Base-by-base conservation (phyloP, 2,329 filamentous ascomycete genomes). In the Fusarium torreyae region DNA sequence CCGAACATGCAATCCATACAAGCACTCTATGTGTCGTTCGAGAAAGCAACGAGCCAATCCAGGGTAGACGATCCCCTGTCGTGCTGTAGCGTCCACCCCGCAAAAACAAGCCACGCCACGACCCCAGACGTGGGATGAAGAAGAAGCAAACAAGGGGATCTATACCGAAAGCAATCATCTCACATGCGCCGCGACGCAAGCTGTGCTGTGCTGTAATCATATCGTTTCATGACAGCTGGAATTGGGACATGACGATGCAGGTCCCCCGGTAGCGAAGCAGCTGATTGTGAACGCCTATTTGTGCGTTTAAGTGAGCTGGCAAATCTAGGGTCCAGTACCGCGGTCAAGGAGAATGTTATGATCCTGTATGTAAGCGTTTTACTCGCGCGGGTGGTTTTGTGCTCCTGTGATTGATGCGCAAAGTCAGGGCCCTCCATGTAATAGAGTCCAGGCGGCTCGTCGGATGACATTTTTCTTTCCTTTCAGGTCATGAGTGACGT, bases 391-490 rank as follows among this genome's bases (percentile, higher is more conserved):
- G 43, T 62, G 45, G 20, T 42, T 53, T 59, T 48, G 46, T 24
- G 34, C 44, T 46, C 56, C 62, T 67, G 66, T 72, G 73, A 73
- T 75, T 75, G 69, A 72, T 70, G 72, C 72, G 71, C 70, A 46
- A 73, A 64, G 50, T 56, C 7, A 44, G 36, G 51, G n/a, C 53
- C 38, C 18, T 40, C 15, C 22, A 38, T 31, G 28, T 31, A 31
- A 31, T 31, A 31, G 28, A 52, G 34, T 55, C 61, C 46, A 45
- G 40, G 36, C 46, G 17, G n/a, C 40, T 61, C 44, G 38, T 60
- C 61, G 18, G 57, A 72, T 66, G 63, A 66, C 58, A 50, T 36
- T 31, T 43, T 15, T 44, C n/a, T 26, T 20, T 49, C 39, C 34
- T 18, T 38, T 46, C 48, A 39, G 26, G 59, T 44, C 36, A 42